Base-by-base conservation (phyloP, 1,139 yeast species). In the Pichia terricola region DNA sequence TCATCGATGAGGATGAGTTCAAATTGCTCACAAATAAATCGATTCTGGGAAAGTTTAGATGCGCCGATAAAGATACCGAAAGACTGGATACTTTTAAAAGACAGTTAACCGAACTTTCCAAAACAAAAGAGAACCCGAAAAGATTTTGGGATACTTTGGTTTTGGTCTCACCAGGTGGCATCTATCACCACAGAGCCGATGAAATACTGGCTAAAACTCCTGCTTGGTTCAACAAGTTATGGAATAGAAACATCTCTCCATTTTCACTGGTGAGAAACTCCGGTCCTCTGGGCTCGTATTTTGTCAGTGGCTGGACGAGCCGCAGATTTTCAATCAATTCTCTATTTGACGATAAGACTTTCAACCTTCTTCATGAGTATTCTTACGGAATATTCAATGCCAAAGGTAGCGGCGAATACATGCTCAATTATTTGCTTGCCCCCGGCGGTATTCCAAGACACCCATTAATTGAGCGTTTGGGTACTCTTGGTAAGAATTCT, bases 241-340 rank as follows among this genome's bases (percentile, higher is more conserved):
- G 91, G 94, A 84, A 82, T 54, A 67, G 61, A 47, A 81, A 82
- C 55, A 69, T 80, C 22, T 80, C 88, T 0, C 94, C 91, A 2
- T 83, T 83, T 58, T 60, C 78, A 0, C 56, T 82, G 22, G 84
- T 82, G 3, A 64, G 91, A 47, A 72, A 72, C 47, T 64, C 85
- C 0, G 81, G 84, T 0, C 76, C 80, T 0, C 62, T 79, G 26
- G 94, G 94, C 0, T 79, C 87, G 1, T 73, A 76, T 56, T 62
- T 83, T 11, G 83, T 82, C 0, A 79, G 87, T 50, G 88, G 83
- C n/a, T 83, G 91, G 94, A 72, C 85, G 3, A 70, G 72, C 11
- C 65, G 89, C 49, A 62, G 91, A 43, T 81, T 81, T 59, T 73
- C 81, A 27, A 71, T 74, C 34, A 45, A 53, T 35, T 34, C 39